Base-by-base conservation (phyloP, 2,329 filamentous ascomycete species). In the Trichoderma harzianum region DNA sequence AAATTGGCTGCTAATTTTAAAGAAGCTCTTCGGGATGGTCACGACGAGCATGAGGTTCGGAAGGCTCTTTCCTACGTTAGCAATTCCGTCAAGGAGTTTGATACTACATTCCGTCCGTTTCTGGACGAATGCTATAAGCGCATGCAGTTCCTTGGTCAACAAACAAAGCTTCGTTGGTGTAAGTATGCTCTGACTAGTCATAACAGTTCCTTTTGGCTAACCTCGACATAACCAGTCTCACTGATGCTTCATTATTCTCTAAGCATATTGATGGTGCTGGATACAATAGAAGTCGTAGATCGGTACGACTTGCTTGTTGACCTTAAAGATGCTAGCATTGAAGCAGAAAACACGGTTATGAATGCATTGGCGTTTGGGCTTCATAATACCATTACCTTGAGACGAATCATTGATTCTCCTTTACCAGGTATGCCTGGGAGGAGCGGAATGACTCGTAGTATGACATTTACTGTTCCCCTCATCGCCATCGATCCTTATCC, bases 311-410 rank as follows among this genome's bases (percentile, higher is more conserved):
- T 63, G 60, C 60, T 63, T 16, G 34, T 39, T 18, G 34, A 43
- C 39, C 60, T 63, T 36, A 63, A 63, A 63, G 60, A 63, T n/a
- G 60, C 60, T n/a, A 63, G 60, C 16, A 43, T 63, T n/a, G 60
- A 63, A 43, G 60, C 60, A 43, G 60, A 63, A 39, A 63, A 43
- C 14, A 63, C 60, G n/a, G 34, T 63, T 24, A 63, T 63, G 14
- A 63, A 63, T 43, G 60, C 60, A 63, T 24, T 63, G 24, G 60
- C 34, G 2, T 63, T 63, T 63, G 60, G 60, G 3, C 60, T 63
- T n/a, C 60, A 63, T 43, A 63, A 63, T 43, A 63, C 21, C 24
- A 43, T 63, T 7, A 63, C 60, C 34, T 43, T 63, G 60, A 63
- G 60, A 30, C 60, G 60, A 28, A 8, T 16, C 24, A 43, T 63